Percentiles rank a stretch among this genome's conserved stretches.
Conservation (phyloP, 2,329 filamentous ascomycete genomes). For the Gaeumannomyces sp. region DNA sequence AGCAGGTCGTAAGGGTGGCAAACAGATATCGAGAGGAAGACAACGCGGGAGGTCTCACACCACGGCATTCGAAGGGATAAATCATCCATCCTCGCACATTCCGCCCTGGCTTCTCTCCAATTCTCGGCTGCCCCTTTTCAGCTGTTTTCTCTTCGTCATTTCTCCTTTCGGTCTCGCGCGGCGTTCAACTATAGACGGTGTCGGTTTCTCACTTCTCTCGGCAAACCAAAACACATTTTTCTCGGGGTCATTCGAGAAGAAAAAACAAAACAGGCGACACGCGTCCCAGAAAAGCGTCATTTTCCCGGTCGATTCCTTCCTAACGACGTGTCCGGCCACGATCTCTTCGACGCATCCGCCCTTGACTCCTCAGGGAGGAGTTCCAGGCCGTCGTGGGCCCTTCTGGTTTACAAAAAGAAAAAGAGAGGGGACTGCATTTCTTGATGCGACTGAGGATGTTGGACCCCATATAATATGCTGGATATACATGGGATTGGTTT, state of each 20-base stretch:
- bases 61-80: slow-evolving; percentile 11
- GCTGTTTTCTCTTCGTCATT: slow-evolving; percentile 13
- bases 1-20: slow-evolving; percentile 14
- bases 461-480: not conserved
- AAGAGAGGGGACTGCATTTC: not conserved
- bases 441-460: not conserved
- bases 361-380: no score
- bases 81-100: slow-evolving; percentile 16
- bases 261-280: no score
- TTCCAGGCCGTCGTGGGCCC: not conserved
- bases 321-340: no score
- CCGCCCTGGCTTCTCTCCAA: no score
- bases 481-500: slow-evolving; percentile 2
- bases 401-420: slow-evolving; percentile 5
- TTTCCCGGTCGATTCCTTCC: not conserved
- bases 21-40: not conserved
- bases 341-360: no score
- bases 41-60: slow-evolving; percentile 7
- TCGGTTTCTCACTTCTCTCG: not conserved
- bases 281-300: no score
- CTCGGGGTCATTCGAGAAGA: no score
- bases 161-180: slow-evolving; percentile 23
- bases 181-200: slow-evolving; percentile 23
- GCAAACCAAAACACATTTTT: slow-evolving; percentile 1
- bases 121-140: not conserved